These are phyloP conservation scores for Euptelea pleiosperma DNA, from an alignment of 164 flowering plant species.

Conservation along the genomic window DNA sequence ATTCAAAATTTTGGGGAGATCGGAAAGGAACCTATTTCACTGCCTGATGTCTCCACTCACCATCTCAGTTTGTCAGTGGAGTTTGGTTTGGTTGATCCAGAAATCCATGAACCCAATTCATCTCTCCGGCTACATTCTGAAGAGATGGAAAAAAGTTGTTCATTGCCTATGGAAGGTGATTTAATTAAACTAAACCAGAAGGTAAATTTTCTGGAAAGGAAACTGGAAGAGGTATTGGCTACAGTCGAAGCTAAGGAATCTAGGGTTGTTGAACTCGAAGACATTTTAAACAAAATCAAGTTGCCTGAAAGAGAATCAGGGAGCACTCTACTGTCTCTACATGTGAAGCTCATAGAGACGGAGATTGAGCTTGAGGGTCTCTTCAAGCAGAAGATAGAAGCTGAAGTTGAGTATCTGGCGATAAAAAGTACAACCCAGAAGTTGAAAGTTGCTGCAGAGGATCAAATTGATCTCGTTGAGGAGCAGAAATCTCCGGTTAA, in stretches of 20 bases:
- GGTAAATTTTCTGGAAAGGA: slow-evolving; percentile 33
- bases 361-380: slow-evolving; percentile 41
- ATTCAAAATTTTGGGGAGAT: slow-evolving; percentile 45
- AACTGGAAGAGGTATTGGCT: slow-evolving; percentile 36
- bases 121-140: slow-evolving; percentile 28
- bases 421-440: slow-evolving; percentile 32
- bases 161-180: slow-evolving; percentile 27
- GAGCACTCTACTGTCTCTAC: slow-evolving; percentile 9
- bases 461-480: slow-evolving; percentile 26
- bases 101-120: slow-evolving; percentile 18
- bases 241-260: slow-evolving; percentile 33
- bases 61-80: slow-evolving; percentile 7
- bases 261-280: slow-evolving; percentile 42
- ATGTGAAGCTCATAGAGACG: slow-evolving; percentile 12
- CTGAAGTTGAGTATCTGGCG: slow-evolving; percentile 55
- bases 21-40: slow-evolving; percentile 38
- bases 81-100: slow-evolving; percentile 13
- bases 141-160: slow-evolving; percentile 17
- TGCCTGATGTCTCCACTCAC: slow-evolving; percentile 6
- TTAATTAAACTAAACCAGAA: slow-evolving; percentile 30
- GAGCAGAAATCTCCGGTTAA: slow-evolving; percentile 26
- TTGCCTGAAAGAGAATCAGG: slow-evolving; percentile 24
- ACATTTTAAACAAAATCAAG: slow-evolving; percentile 18
- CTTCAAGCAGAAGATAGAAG: slow-evolving; percentile 55
- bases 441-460: slow-evolving; percentile 22